Base-by-base conservation (phyloP, 495 filamentous ascomycete species). In the Aspergillus affinis region DNA sequence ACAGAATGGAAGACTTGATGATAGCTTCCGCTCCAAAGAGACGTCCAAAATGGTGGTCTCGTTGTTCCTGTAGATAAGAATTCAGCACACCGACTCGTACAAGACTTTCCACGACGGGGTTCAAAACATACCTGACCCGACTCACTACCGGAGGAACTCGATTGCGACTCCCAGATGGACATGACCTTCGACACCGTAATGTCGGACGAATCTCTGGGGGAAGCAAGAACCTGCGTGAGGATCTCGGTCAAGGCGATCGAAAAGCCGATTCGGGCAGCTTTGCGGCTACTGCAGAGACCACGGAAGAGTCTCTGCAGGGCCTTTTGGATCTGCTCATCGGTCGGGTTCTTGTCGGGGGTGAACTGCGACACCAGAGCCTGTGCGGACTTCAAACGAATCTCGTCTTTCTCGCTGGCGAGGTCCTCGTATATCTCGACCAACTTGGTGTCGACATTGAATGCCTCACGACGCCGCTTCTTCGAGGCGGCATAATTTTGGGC, bases 251-350 rank as follows among this genome's bases (percentile, higher is more conserved):
- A 73, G 2, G 93, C 92, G 58, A 97, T 78, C 44, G 90, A 95
- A 69, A 94, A 97, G n/a, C 94, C 94, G 57, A 93, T 74, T 26
- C 94, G 82, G 30, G 93, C 91, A 15, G 90, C 92, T 75, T 97
- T 96, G 21, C 90, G 84, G 48, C 92, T 88, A 68, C 92, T 97
- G 56, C 92, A 91, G 26, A 98, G 83, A 44, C 94, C 94, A 49
- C 90, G 86, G 65, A 97, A 90, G 15, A 98, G 80, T 32, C 92
- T 79, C 60, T 75, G 76, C 41, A 89, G 67, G 0, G 69, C 65
- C 62, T 79, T 78, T 55, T 72, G 64, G 32, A 82, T 69, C 59
- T 78, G 72, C 12, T 78, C 77, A 58, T 72, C 74, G 21, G 69
- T 64, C 8, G 74, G 70, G 46, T 69, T 71, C 63, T 75, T 68